phyloP scores from a whole-genome alignment of 495 filamentous ascomycete genomes.

The Rhypophila decipiens region DNA sequence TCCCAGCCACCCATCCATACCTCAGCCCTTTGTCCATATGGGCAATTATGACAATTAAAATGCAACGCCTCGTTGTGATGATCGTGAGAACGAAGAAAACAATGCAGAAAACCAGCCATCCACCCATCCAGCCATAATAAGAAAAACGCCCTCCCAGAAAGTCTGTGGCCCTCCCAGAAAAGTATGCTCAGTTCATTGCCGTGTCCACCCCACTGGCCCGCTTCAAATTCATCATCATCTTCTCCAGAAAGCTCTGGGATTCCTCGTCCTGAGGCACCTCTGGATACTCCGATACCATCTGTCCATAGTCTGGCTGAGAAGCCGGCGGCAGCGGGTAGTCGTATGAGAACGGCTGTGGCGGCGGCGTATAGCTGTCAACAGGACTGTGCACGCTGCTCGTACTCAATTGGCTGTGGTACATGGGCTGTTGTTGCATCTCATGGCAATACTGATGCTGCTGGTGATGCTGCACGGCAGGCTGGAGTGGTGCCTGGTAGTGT shows the following conservation, averaged over 20 bases:
- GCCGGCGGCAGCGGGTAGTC: not conserved
- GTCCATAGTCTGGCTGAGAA: conserved; percentile 17
- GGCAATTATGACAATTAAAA: no score
- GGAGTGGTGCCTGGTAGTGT: not conserved
- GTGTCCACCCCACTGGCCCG: conserved; percentile 18
- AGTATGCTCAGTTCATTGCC: not conserved
- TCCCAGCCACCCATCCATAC: no score
- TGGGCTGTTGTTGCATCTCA: not conserved
- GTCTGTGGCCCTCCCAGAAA: not conserved
- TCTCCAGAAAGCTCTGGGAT: no score
- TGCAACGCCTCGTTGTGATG: no score
- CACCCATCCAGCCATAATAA: not conserved
- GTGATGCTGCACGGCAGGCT: not conserved
- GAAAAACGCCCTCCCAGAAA: not conserved
- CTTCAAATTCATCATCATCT: conserved; percentile 39
- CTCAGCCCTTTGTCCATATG: no score
- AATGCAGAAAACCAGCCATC: not conserved
- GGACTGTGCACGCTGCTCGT: not conserved
- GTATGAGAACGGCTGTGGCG: not conserved
- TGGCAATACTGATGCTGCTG: not conserved
- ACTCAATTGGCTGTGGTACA: not conserved
- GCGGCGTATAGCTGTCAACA: no score
- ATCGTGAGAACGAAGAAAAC: not conserved
- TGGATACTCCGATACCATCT: conserved; percentile 37
- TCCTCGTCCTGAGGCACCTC: no score